Evolutionary conservation across 208 protist genomes (phyloP).

Genomic region (Lotmaria passim): DNA sequence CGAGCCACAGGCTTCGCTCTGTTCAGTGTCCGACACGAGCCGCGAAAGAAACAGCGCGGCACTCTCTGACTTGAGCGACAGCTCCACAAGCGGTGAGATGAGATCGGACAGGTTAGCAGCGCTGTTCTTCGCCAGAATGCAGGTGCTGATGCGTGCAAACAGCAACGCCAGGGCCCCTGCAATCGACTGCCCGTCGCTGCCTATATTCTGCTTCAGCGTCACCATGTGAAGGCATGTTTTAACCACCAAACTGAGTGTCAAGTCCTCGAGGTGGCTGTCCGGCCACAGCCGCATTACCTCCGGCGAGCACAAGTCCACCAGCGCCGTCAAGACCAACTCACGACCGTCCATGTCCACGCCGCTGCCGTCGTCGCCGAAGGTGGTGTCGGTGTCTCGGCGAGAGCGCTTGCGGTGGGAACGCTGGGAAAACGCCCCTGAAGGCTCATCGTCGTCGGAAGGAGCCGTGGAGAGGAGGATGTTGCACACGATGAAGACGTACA

Average conservation of each 20-base stretch:
- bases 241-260: constrained; percentile 67
- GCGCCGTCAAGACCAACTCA: constrained; percentile 76
- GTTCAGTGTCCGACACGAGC: constrained; percentile 80
- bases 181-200: constrained; percentile 76
- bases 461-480: constrained; percentile 67
- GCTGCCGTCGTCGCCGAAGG: constrained; percentile 85
- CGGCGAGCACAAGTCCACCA: constrained; percentile 75
- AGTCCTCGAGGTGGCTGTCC: constrained; percentile 55
- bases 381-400: constrained; percentile 45
- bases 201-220: constrained; percentile 84
- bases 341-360: constrained; percentile 91
- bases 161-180: constrained; percentile 69
- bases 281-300: constrained; percentile 74
- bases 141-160: constrained; percentile 58
- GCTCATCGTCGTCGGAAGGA: constrained; percentile 55
- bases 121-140: constrained; percentile 52
- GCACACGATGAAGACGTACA: constrained; percentile 86
- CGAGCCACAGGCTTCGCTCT: constrained; percentile 40
- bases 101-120: constrained; percentile 56
- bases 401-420: constrained; percentile 48
- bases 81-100: constrained; percentile 76
- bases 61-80: constrained; percentile 74
- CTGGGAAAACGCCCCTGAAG: constrained; percentile 27
- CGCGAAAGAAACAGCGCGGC: constrained; percentile 76
- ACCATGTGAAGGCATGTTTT: constrained; percentile 83